Conservation (phyloP, 169 alveolate genomes). For the Plasmodium cynomolgi region DNA sequence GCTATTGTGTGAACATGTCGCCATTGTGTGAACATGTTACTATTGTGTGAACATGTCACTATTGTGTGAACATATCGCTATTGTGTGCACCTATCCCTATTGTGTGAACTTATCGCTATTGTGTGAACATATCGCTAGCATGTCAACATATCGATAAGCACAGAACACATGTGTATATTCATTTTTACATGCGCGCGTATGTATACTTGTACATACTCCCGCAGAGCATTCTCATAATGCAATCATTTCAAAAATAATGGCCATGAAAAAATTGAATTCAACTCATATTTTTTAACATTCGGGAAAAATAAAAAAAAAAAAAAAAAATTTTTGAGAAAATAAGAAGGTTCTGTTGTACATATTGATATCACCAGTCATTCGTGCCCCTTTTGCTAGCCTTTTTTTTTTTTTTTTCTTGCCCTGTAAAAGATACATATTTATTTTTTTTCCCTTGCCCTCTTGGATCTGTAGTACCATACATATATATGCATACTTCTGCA, state of each 20-base stretch:
- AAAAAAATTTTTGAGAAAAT: not conserved
- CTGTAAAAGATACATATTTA: not conserved
- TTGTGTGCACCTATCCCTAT: not conserved
- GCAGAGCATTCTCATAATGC: not conserved
- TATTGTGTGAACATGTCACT: not conserved
- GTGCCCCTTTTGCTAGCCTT: not conserved
- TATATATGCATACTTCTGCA: not conserved
- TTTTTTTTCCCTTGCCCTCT: not conserved
- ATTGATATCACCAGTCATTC: not conserved
- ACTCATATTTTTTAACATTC: slow-evolving; percentile 7
- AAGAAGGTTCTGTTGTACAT: not conserved
- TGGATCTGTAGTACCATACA: not conserved
- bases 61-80: not conserved
- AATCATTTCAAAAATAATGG: slow-evolving; percentile 3
- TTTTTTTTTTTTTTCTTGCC: not conserved
- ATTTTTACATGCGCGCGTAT: not conserved
- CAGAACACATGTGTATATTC: not conserved
- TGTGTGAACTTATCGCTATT: not conserved
- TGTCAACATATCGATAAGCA: not conserved
- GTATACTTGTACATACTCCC: not conserved
- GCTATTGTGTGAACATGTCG: not conserved
- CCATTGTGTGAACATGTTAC: not conserved
- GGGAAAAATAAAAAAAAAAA: not conserved
- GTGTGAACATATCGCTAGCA: not conserved
- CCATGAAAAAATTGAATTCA: not conserved